Base-by-base conservation (phyloP, 139 green algal genomes). In the Tetradesmus lagerheimii region DNA sequence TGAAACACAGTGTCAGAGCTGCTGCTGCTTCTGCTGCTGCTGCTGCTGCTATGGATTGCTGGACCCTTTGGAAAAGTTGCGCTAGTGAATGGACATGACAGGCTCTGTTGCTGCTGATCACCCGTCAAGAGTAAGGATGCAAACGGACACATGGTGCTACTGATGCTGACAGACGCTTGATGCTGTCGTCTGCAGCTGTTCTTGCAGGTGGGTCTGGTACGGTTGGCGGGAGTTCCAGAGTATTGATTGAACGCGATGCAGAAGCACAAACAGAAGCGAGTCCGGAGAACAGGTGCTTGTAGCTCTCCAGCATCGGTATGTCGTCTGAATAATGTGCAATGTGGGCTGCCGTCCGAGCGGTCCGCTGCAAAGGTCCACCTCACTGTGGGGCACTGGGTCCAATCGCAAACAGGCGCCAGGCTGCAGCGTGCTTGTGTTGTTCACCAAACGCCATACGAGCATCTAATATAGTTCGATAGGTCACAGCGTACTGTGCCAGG, bases 41-140 rank as follows among this genome's bases (percentile, higher is more conserved):
- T 35, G 53, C 16, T 39, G 31, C 16, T 80, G 50, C 8, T 50
- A 5, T 8, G 53, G 12, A n/a, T 45, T 4, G 29, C 25, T 34
- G 31, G n/a, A 23, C 38, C 50, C 53, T 67, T 88, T 57, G 38
- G n/a, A 14, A 76, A 16, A n/a, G n/a, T 71, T 43, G 41, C 29
- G 45, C 75, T n/a, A 81, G 75, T 47, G 75, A 81, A 81, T 81
- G 75, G 75, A 27, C 75, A 81, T 45, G 57, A 71, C 25, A 71
- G 57, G 57, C 2, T 15, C 20, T 71, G 57, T 23, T 71, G 57
- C 57, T 71, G 57, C 57, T 71, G 23, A 8, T 31, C 57, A 31
- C 4, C 8, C 20, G 23, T 6, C 16, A 71, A 71, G 4, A 71
- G n/a, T 23, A 71, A 71, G 57, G 57, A 71, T 20, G 57, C 77